Evolutionary conservation across 2,329 filamentous ascomycete genomes (phyloP).

Genomic region (Talaromyces sp.): DNA sequence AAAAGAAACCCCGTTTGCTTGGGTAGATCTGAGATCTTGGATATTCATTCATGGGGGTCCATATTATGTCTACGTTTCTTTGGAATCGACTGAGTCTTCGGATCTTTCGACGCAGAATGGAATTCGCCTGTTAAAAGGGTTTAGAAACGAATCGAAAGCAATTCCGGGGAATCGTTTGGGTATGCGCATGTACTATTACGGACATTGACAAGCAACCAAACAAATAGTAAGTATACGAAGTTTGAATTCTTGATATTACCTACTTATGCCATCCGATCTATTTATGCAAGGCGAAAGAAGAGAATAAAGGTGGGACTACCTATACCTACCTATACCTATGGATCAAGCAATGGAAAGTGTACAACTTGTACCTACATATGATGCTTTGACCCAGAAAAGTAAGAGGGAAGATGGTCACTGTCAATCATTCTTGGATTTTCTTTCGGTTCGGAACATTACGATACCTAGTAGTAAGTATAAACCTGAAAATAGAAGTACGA

Average conservation of each 20-base stretch:
- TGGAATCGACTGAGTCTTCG: neutral
- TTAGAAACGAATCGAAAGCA: neutral
- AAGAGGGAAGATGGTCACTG: neutral
- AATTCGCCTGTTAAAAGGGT: neutral
- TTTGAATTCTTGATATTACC: neutral
- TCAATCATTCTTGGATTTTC: neutral
- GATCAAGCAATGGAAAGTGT: no score
- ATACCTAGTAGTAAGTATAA: neutral
- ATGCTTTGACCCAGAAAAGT: neutral
- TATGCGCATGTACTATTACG: neutral
- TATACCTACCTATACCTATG: no score
- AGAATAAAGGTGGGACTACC: neutral
- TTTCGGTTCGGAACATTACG: neutral
- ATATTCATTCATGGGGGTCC: neutral
- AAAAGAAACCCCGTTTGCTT: neutral
- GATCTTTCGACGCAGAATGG: neutral
- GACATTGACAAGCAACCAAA: neutral
- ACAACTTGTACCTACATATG: neutral
- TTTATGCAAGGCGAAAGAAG: constrained; percentile 1
- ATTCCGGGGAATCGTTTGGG: neutral
- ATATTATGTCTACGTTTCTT: neutral
- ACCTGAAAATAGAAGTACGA: neutral
- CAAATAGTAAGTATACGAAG: neutral
- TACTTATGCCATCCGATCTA: neutral
- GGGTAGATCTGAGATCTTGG: neutral